phyloP scores from a whole-genome alignment of 345 rosid species.

The Eucalyptus leucophloia region DNA sequence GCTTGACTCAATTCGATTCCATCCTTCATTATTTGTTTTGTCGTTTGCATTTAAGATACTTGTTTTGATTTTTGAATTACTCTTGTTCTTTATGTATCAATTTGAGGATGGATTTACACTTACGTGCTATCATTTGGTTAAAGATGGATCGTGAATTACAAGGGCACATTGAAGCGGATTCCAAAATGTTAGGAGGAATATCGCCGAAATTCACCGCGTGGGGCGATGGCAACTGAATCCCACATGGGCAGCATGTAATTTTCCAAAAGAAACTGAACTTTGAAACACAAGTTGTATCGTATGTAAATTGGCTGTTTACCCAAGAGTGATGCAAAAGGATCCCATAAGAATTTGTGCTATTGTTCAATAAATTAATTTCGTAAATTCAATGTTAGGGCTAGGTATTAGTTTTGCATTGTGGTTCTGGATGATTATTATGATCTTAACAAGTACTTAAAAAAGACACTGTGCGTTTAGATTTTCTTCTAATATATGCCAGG shows the following conservation, averaged over 20 bases:
- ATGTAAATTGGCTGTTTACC: background rate
- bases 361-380: background rate
- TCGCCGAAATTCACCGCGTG: background rate
- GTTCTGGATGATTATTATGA: background rate
- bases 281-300: background rate
- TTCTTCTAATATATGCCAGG: background rate
- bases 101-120: background rate
- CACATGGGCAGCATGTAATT: background rate
- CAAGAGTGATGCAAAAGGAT: background rate
- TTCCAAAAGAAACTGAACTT: background rate
- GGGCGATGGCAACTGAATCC: background rate
- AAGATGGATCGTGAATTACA: background rate
- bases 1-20: background rate
- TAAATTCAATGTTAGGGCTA: background rate
- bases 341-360: background rate
- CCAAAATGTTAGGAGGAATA: background rate
- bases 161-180: background rate
- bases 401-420: background rate
- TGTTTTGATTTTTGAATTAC: background rate
- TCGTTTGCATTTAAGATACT: background rate
- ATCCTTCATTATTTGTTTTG: background rate
- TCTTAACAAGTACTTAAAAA: background rate
- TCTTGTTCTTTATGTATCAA: background rate
- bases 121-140: background rate
- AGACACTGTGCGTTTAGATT: background rate